Base-by-base conservation (phyloP, 1,139 yeast genomes). In the Sugiyamaella novakii region DNA sequence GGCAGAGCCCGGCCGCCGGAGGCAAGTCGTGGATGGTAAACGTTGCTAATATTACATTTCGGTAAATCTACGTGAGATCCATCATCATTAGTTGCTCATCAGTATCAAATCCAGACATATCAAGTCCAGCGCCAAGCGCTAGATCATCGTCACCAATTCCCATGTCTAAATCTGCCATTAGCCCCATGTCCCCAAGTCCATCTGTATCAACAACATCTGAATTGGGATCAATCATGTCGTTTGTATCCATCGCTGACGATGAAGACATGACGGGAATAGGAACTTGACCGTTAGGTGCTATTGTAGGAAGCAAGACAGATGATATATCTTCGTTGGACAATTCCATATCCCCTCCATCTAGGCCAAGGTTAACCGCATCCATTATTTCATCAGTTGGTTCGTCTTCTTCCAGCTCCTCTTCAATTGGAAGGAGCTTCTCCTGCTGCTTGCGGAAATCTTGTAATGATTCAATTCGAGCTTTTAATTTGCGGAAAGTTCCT, bases 1-100 rank as follows among this genome's bases (percentile, higher is more conserved):
- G 25, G 25, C 43, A 28, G 43, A 14, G 34, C 37, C 44, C 44
- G 22, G 37, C 44, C 44, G 44, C 44, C 44, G 36, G 44, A 40
- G 36, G 44, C 44, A 40, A 15, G 42, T 21, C n/a, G n/a, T n/a
- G n/a, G n/a, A n/a, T n/a, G n/a, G n/a, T n/a, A n/a, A n/a, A n/a
- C n/a, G n/a, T n/a, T n/a, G n/a, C n/a, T n/a, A n/a, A 22, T 15
- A 21, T 5, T 44, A 7, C 10, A n/a, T 30, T 12, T 18, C n/a
- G 14, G n/a, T 29, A 11, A 11, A 5, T 38, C 18, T 43, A 48
- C 12, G 47, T 34, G 18, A 48, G 46, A 30, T 48, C 51, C 51
- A 48, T 48, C 21, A 48, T 24, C 51, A 48, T 48, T 24, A 48
- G 41, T 37, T 48, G 51, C 43, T 48, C 51, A 25, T 48, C 51